phyloP scores from a whole-genome alignment of 169 alveolate genomes.

The Plasmodium gallinaceum region DNA sequence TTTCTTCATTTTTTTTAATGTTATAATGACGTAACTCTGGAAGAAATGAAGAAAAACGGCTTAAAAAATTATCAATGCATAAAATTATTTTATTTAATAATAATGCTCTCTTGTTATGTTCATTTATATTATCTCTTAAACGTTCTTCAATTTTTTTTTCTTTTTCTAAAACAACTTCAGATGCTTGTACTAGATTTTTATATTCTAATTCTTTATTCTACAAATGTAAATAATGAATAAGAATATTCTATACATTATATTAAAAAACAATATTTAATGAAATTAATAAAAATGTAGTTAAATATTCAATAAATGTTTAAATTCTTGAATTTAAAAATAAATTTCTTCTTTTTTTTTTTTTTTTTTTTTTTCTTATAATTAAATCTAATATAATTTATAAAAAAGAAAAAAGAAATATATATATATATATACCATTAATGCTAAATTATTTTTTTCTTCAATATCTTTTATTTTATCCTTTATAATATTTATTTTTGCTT shows the following conservation, averaged over 20 bases:
- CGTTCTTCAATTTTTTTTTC: slow-evolving; percentile 51
- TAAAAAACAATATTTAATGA: not conserved
- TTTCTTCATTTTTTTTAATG: slow-evolving; percentile 59
- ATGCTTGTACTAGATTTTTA: slow-evolving; percentile 30
- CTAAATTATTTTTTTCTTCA: slow-evolving; percentile 49
- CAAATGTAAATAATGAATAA: not conserved
- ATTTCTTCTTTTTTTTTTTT: too few species aligned
- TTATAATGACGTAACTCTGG: slow-evolving; percentile 73
- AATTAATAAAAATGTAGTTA: not conserved
- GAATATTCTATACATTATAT: not conserved
- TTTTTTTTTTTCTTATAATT: too few species aligned
- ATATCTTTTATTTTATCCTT: slow-evolving; percentile 55
- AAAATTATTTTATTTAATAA: slow-evolving; percentile 55
- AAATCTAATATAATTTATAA: too few species aligned
- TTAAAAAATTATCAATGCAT: slow-evolving; percentile 56
- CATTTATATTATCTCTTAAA: slow-evolving; percentile 68
- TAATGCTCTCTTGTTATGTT: slow-evolving; percentile 54
- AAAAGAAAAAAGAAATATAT: too few species aligned
- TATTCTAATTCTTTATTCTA: slow-evolving; percentile 60
- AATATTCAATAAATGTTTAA: not conserved
- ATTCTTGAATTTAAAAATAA: not conserved
- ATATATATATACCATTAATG: slow-evolving; percentile 27
- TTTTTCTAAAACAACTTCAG: slow-evolving; percentile 39
- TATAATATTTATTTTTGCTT: slow-evolving; percentile 48
- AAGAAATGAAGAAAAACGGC: slow-evolving; percentile 67